phyloP scores from a whole-genome alignment of 805 yeast species.

The Blastobotrys mokoenaii region DNA sequence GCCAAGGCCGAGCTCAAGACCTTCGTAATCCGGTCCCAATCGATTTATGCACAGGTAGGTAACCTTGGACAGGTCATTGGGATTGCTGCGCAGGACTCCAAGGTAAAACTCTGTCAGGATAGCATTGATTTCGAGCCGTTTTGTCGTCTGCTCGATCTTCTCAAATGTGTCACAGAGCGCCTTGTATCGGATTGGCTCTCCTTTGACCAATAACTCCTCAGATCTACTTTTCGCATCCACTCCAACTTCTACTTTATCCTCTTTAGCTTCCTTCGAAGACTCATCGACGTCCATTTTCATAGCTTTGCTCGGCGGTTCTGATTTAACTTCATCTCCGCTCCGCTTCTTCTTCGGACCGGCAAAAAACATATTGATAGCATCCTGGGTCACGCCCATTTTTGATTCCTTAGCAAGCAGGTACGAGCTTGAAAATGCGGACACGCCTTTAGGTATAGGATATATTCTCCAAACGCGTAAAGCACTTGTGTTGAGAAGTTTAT shows the following conservation, averaged over 20 bases:
- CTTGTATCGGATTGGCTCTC: slow-evolving; percentile 29
- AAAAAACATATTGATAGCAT: slow-evolving; percentile 2
- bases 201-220: slow-evolving; percentile 2
- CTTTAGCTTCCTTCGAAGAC: background rate
- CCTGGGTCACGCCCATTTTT: slow-evolving; percentile 3
- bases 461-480: too few species aligned
- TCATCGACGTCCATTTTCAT: background rate
- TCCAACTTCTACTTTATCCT: background rate
- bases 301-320: background rate
- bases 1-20: slow-evolving; percentile 87
- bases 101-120: slow-evolving; percentile 65
- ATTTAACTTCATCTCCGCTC: background rate
- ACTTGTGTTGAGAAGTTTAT: too few species aligned
- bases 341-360: background rate
- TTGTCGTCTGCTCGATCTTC: slow-evolving; percentile 68
- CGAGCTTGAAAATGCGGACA: too few species aligned
- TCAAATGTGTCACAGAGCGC: slow-evolving; percentile 61
- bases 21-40: slow-evolving; percentile 94
- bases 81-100: slow-evolving; percentile 48
- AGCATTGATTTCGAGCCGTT: slow-evolving; percentile 73
- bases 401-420: background rate
- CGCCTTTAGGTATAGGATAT: too few species aligned
- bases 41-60: slow-evolving; percentile 82
- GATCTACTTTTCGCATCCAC: background rate
- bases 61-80: slow-evolving; percentile 51